These are phyloP conservation scores for Daldinia grandis DNA, from an alignment of 495 filamentous ascomycete species.

Conservation along the genomic window DNA sequence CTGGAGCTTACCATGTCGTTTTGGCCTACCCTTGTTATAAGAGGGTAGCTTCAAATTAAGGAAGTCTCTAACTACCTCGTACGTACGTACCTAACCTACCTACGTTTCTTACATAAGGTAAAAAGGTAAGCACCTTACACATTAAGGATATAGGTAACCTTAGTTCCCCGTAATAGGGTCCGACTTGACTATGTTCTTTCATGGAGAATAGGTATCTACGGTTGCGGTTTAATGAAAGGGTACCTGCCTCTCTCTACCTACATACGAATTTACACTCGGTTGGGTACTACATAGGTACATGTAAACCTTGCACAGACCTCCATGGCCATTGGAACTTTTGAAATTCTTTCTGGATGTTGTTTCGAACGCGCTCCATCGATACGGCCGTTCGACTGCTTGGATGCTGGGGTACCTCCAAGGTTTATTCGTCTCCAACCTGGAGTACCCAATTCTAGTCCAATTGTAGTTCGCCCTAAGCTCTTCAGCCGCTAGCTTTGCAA, in stretches of 20 bases:
- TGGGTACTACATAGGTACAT: background rate
- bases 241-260: background rate
- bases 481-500: conserved; percentile 28
- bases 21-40: background rate
- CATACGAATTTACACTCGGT: background rate
- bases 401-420: background rate
- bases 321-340: background rate
- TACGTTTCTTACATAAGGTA: background rate
- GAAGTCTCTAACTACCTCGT: background rate
- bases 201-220: background rate
- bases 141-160: too few relatives aligned
- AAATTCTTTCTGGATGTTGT: background rate
- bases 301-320: background rate
- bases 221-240: background rate
- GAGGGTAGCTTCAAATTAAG: background rate
- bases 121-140: too few relatives aligned
- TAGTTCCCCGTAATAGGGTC: background rate
- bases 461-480: conserved; percentile 1
- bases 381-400: conserved; percentile 28
- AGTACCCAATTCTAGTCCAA: conserved; percentile 12
- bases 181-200: background rate
- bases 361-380: conserved; percentile 14
- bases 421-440: conserved; percentile 24
- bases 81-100: background rate
- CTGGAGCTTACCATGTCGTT: background rate